A percentile compares a stretch with the other conserved stretches of the same genome.
Evolutionary conservation across 495 filamentous ascomycete genomes (phyloP).

Genomic region (Penicillium alfredii): DNA sequence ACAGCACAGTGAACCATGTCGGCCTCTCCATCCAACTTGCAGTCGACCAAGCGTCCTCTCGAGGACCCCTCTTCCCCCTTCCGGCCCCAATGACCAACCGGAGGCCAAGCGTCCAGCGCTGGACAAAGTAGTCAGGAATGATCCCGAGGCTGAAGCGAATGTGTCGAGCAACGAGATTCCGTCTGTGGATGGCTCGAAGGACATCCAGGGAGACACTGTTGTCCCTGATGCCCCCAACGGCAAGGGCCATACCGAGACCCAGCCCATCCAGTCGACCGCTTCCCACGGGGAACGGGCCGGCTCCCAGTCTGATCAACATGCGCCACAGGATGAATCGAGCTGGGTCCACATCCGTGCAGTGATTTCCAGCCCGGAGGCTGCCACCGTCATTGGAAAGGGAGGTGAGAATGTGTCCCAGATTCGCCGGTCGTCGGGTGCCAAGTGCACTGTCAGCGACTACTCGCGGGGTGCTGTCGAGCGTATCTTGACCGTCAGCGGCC

Average conservation of each 20-base stretch:
- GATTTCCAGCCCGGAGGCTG: slow-evolving; percentile 93
- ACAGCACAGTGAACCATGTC: slow-evolving; percentile 47
- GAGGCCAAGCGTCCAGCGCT: slow-evolving; percentile 95
- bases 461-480: slow-evolving; percentile 93
- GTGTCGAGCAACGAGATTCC: slow-evolving; percentile 41
- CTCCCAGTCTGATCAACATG: slow-evolving; percentile 46
- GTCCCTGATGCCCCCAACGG: slow-evolving; percentile 66
- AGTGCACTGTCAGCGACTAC: slow-evolving; percentile 98
- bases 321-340: slow-evolving; percentile 74
- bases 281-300: slow-evolving; percentile 49
- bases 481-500: slow-evolving; percentile 92
- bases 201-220: slow-evolving; percentile 57
- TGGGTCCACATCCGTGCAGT: slow-evolving; percentile 97
- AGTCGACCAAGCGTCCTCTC: slow-evolving; percentile 83
- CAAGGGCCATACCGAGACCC: slow-evolving; percentile 43
- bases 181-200: slow-evolving; percentile 38
- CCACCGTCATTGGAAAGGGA: slow-evolving; percentile 96
- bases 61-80: slow-evolving; percentile 95
- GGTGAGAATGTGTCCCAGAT: slow-evolving; percentile 98
- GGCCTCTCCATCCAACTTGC: slow-evolving; percentile 55
- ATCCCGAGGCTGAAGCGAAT: slow-evolving; percentile 47
- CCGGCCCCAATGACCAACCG: slow-evolving; percentile 82
- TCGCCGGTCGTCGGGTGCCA: slow-evolving; percentile 82
- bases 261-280: slow-evolving; percentile 62
- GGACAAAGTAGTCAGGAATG: slow-evolving; percentile 72